phyloP scores from a whole-genome alignment of 1,139 yeast genomes.

The Debaryomyces udenii region DNA sequence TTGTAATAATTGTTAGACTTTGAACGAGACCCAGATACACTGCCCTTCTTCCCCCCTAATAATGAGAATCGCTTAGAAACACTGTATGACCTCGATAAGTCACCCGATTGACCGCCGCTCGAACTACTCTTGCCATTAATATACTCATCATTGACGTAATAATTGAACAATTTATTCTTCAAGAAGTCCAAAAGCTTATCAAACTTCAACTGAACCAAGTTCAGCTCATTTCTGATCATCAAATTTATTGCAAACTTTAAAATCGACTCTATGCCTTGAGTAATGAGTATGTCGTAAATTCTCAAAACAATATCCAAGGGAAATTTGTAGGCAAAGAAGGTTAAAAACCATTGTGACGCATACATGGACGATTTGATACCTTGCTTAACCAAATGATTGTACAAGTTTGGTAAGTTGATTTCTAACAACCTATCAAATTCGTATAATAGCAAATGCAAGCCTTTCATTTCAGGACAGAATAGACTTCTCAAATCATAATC shows the following conservation, averaged over 20 bases:
- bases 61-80: conserved; percentile 23
- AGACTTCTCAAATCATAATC: conserved; percentile 76
- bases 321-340: conserved; percentile 90
- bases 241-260: conserved; percentile 80
- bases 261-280: conserved; percentile 86
- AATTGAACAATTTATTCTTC: conserved; percentile 76
- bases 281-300: conserved; percentile 80
- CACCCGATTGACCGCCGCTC: conserved; percentile 14
- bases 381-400: conserved; percentile 76
- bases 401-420: conserved; percentile 64
- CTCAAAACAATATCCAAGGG: conserved; percentile 83
- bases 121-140: conserved; percentile 19
- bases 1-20: conserved; percentile 43
- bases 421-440: conserved; percentile 88
- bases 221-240: conserved; percentile 65
- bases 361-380: conserved; percentile 92
- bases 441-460: conserved; percentile 78
- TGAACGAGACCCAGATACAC: conserved; percentile 2
- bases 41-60: conserved; percentile 20
- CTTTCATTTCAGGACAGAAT: conserved; percentile 91
- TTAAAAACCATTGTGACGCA: conserved; percentile 95
- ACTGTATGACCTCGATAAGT: conserved; percentile 17
- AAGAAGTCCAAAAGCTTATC: conserved; percentile 75
- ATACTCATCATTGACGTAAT: conserved; percentile 55
- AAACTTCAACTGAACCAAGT: conserved; percentile 63